phyloP scores from a whole-genome alignment of 345 rosid species.

The Turnera subulata region DNA sequence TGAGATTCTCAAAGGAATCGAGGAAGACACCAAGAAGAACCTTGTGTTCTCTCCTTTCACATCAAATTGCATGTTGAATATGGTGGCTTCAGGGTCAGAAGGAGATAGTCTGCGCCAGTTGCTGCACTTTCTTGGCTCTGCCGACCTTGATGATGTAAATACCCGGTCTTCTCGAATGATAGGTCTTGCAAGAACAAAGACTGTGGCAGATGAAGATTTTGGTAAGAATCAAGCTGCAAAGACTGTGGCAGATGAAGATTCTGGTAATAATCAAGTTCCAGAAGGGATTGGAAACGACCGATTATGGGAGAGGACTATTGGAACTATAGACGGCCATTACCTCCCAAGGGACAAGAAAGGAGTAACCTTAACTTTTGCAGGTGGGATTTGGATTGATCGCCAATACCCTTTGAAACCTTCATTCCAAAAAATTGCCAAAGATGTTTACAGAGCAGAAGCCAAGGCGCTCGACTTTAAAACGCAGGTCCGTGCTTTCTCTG shows the following conservation, averaged over 20 bases:
- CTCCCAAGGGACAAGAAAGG: neutral
- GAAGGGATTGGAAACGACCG: no score
- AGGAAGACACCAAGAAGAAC: neutral
- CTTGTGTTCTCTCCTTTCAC: slow-evolving; percentile 2
- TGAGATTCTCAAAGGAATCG: neutral
- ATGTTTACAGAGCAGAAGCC: no score
- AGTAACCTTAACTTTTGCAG: no score
- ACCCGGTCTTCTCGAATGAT: neutral
- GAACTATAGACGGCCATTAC: neutral
- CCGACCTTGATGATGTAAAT: neutral
- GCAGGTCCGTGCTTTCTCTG: neutral
- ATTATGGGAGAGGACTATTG: no score
- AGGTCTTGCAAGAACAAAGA: neutral
- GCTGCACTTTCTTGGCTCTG: slow-evolving; percentile 3
- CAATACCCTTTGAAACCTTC: no score
- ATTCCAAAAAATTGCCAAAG: no score
- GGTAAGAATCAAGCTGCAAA: no score
- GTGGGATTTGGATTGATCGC: no score
- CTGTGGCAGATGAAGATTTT: neutral
- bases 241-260: no score
- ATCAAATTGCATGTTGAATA: no score
- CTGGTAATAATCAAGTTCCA: neutral
- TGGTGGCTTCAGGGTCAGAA: no score
- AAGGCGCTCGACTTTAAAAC: neutral
- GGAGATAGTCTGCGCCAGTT: no score